Evolutionary conservation across 73 alveolate species (phyloP).

Genomic region (Tetrahymena elliotti): DNA sequence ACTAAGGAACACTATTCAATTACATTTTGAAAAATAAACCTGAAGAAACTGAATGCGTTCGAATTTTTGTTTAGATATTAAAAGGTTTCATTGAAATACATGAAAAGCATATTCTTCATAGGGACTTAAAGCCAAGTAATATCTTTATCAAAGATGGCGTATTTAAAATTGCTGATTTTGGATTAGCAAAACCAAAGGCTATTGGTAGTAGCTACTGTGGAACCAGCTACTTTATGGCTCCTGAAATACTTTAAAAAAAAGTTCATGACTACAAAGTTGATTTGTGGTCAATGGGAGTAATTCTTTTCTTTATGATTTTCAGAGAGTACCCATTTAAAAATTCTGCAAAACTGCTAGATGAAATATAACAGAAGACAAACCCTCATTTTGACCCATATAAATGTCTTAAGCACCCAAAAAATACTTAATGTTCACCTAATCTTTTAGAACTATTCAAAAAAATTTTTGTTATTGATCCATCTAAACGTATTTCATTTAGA

Average conservation of each 20-base stretch:
- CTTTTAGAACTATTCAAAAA: not conserved
- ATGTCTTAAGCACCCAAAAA: not conserved
- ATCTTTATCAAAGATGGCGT: not conserved
- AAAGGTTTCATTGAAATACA: not conserved
- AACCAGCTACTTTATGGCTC: conserved; percentile 84
- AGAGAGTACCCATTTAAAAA: not conserved
- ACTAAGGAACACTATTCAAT: not conserved
- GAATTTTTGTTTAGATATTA: not conserved
- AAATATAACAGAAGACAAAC: not conserved
- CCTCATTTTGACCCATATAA: not conserved
- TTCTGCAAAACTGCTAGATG: not conserved
- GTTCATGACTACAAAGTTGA: conserved; percentile 69
- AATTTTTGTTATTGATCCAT: not conserved
- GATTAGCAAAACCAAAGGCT: not conserved
- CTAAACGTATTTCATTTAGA: not conserved
- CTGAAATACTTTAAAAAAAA: conserved; percentile 66
- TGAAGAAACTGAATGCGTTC: not conserved
- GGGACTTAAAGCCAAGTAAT: not conserved
- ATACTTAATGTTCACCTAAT: not conserved
- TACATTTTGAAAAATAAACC: not conserved
- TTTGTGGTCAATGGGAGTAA: conserved; percentile 74
- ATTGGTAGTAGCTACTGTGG: conserved; percentile 40
- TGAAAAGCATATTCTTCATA: not conserved
- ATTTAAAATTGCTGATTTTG: not conserved
- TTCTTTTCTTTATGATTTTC: conserved; percentile 25